phyloP scores from a whole-genome alignment of 306 rosid genomes.

The Cucurbita ficifolia region DNA sequence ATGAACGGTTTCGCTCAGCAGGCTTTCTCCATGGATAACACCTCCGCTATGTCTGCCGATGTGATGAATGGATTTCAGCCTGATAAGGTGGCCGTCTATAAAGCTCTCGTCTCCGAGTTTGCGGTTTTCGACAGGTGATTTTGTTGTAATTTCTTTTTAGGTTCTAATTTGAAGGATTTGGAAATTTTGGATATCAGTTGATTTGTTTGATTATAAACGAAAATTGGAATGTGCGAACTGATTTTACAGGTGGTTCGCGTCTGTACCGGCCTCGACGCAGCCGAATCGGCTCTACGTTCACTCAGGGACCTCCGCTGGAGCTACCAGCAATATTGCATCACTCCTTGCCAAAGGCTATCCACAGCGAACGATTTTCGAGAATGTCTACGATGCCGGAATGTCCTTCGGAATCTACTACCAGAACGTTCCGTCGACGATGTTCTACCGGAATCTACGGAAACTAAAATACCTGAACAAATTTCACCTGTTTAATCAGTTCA shows the following conservation, averaged over 20 bases:
- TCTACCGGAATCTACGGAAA: constrained; percentile 53
- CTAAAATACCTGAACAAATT: constrained; percentile 39
- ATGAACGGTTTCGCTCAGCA: constrained; percentile 87
- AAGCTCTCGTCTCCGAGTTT: constrained; percentile 55
- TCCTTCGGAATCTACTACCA: constrained; percentile 73
- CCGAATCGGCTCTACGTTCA: constrained; percentile 80
- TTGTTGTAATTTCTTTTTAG: background rate
- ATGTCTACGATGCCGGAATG: constrained; percentile 32
- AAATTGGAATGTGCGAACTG: background rate
- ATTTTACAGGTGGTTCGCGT: constrained; percentile 67
- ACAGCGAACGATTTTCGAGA: constrained; percentile 64
- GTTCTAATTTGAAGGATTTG: background rate
- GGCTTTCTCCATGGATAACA: constrained; percentile 62
- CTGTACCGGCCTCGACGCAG: constrained; percentile 71
- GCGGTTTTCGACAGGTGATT: constrained; percentile 77
- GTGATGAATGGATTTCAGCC: constrained; percentile 82
- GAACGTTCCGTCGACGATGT: constrained; percentile 56
- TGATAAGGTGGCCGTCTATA: constrained; percentile 39
- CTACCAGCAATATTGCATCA: constrained; percentile 53
- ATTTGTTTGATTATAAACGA: background rate
- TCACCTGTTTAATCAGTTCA: constrained; percentile 36
- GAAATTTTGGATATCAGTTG: background rate
- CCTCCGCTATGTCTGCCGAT: constrained; percentile 27
- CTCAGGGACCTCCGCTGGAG: constrained; percentile 67
- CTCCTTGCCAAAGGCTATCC: constrained; percentile 48